phyloP scores from a whole-genome alignment of 176 grass and related monocot species.

The Musa schizocarpa region DNA sequence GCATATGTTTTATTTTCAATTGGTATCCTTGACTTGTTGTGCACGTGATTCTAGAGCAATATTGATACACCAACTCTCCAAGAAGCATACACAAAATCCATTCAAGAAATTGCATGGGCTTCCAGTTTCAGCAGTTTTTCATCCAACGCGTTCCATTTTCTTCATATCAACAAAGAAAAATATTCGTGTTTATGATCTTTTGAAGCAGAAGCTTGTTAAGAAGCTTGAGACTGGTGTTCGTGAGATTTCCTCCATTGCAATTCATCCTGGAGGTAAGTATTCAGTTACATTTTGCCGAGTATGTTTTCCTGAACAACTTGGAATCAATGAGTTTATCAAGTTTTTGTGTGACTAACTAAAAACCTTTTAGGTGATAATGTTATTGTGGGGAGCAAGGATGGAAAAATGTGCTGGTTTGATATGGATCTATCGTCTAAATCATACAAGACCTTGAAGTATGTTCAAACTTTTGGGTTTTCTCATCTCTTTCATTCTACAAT shows the following conservation, averaged over 20 bases:
- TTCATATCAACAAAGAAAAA: slow-evolving; percentile 95
- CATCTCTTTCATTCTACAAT: not conserved
- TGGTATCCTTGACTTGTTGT: slow-evolving; percentile 45
- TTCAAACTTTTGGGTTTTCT: not conserved
- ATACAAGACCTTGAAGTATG: slow-evolving; percentile 81
- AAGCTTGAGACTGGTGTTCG: slow-evolving; percentile 81
- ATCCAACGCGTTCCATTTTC: slow-evolving; percentile 78
- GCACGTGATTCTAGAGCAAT: slow-evolving; percentile 82
- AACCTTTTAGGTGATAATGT: slow-evolving; percentile 78
- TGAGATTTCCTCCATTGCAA: slow-evolving; percentile 77
- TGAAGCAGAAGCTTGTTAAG: slow-evolving; percentile 61
- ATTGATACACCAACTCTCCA: slow-evolving; percentile 81
- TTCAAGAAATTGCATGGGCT: slow-evolving; percentile 79
- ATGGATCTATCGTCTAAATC: slow-evolving; percentile 68
- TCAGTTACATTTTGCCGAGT: slow-evolving; percentile 12
- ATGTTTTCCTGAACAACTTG: not conserved
- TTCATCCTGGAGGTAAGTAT: slow-evolving; percentile 78
- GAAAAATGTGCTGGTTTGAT: slow-evolving; percentile 98
- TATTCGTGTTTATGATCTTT: slow-evolving; percentile 89
- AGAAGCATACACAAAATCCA: slow-evolving; percentile 74
- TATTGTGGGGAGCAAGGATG: slow-evolving; percentile 93
- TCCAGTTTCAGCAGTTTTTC: slow-evolving; percentile 76
- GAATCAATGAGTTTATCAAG: slow-evolving; percentile 1
- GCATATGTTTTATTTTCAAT: not conserved
- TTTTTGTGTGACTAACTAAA: not conserved